Evolutionary conservation across 768 basidiomycete species (phyloP).

Genomic region (Tulasnella sp.): DNA sequence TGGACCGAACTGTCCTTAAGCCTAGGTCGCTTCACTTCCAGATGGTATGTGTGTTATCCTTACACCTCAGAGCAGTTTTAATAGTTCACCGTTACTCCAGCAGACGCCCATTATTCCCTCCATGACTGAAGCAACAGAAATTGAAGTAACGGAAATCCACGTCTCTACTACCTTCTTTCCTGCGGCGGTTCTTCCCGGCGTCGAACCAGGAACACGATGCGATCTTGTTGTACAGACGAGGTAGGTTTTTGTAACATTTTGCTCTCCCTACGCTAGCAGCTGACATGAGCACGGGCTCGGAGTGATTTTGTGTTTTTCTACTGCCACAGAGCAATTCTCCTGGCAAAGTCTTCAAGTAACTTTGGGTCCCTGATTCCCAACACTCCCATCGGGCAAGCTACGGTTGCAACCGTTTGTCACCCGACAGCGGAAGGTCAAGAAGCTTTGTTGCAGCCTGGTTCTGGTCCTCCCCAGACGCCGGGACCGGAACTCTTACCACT

Average conservation of each 20-base stretch:
- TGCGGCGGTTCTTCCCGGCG: conserved; percentile 37
- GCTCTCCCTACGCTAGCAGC: not conserved
- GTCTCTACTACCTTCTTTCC: conserved; percentile 80
- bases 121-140: conserved; percentile 31
- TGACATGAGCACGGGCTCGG: conserved; percentile 30
- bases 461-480: not conserved
- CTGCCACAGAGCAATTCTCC: conserved; percentile 54
- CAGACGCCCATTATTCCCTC: not conserved
- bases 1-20: not conserved
- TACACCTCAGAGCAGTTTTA: not conserved
- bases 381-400: not conserved
- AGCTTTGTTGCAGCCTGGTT: not conserved
- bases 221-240: conserved; percentile 51
- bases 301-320: conserved; percentile 83
- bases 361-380: conserved; percentile 32
- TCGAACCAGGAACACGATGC: not conserved
- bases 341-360: conserved; percentile 52
- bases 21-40: not conserved
- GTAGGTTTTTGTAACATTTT: not conserved
- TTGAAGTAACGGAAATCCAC: conserved; percentile 49
- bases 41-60: not conserved
- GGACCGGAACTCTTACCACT: not conserved
- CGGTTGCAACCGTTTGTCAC: not conserved
- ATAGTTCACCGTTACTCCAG: not conserved
- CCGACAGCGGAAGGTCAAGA: not conserved